Percentiles rank a stretch among this genome's conserved stretches.
These are phyloP conservation scores for Holtermanniella nyarrowii DNA, from an alignment of 768 basidiomycete species.

Conservation along the genomic window DNA sequence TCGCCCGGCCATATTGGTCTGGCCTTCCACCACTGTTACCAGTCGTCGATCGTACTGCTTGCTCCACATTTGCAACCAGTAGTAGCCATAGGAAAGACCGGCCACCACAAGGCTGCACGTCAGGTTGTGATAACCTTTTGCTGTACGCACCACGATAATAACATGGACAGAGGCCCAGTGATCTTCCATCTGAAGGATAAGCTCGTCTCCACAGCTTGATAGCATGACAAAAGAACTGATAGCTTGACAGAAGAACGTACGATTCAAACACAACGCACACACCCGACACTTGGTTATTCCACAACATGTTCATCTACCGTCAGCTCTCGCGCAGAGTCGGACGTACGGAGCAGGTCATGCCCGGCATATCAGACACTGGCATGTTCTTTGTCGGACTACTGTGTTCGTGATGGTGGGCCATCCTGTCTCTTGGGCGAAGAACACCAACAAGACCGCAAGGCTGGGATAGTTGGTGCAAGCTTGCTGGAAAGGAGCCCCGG, in stretches of 20 bases:
- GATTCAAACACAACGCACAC: slow-evolving; percentile 36
- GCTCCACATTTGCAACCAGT: neutral
- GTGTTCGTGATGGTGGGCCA: no score
- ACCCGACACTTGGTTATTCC: slow-evolving; percentile 31
- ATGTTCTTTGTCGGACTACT: no score
- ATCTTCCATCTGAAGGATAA: neutral
- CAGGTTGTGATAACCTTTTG: neutral
- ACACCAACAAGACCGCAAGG: no score
- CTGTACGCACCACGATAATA: neutral
- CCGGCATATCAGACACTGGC: neutral
- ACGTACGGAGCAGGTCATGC: neutral
- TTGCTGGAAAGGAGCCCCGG: no score
- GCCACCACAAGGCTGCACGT: neutral
- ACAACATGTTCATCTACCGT: slow-evolving; percentile 37
- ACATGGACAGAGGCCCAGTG: neutral
- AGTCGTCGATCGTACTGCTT: neutral
- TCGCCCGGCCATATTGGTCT: neutral
- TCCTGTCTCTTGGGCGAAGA: no score
- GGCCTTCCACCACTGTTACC: neutral
- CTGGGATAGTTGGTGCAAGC: no score
- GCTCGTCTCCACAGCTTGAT: neutral
- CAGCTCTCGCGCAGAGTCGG: no score
- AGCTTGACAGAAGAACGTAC: slow-evolving; percentile 13
- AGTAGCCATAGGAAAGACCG: neutral
- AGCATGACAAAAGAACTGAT: no score